Evolutionary conservation across 169 alveolate genomes (phyloP), one percentile per base, ranked within the genome.

Genomic region (Cryptosporidium parvum): DNA sequence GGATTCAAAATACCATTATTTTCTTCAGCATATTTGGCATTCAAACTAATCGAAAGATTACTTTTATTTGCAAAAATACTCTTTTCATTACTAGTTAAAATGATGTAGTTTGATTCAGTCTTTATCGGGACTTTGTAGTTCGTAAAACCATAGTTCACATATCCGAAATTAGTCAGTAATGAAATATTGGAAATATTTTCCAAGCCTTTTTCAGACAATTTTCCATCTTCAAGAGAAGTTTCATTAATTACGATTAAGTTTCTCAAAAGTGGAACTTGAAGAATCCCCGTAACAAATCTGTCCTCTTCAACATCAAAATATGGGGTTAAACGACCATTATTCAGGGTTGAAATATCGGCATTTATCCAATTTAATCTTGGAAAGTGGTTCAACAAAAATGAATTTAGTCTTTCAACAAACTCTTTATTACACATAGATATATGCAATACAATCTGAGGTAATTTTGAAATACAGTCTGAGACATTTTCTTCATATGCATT

Each of bases 211-310:
- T 14, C 67, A 33, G 89, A 21, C 14, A 80, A 29, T 48, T 80
- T 21, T 10, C 75, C 89, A 42, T 80, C 69, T 42, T 62, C 70
- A 31, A 80, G 52, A 14, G 59, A 45, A 31, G 89, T 80, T 48
- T 80, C 89, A 33, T 80, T 80, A 9, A 80, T 1, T 8, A 80
- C 62, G 3, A 80, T 53, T 7, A 80, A 12, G 16, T 80, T 80
- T 16, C 89, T 80, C 9, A 44, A 42, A 18, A 62, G 44, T 5
- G 89, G 89, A 39, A 80, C 29, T 62, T 80, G 89, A 31, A 80
- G 89, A 21, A 44, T 33, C 16, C 89, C 89, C 5, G 89, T 80
- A 10, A 62, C 26, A 80, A 80, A 80, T 7, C 42, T n/a, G 31
- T 65, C 59, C 16, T 10, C 31, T 21, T 59, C 75, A 14, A 10